Percentiles rank a stretch among this genome's conserved stretches.
These are phyloP conservation scores for Citrullus amarus DNA, from an alignment of 306 rosid genomes.

Conservation along the genomic window DNA sequence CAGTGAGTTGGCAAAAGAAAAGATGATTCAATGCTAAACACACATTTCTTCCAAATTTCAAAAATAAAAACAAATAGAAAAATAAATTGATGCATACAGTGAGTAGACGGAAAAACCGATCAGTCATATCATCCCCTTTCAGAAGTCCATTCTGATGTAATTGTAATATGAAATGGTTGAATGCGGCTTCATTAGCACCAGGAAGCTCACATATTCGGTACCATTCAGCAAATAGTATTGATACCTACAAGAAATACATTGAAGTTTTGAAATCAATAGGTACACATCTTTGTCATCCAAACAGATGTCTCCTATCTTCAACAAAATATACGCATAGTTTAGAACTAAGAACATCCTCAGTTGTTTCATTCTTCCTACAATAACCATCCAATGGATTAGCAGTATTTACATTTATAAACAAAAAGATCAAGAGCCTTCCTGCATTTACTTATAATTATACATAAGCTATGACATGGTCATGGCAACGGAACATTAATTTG, in stretches of 20 bases:
- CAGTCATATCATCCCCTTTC: constrained; percentile 86
- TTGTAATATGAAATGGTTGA: constrained; percentile 53
- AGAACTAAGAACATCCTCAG: neutral
- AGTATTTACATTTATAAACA: neutral
- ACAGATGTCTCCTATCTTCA: neutral
- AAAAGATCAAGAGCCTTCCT: neutral
- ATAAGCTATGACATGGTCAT: too few relatives aligned
- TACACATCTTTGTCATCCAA: neutral
- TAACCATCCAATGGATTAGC: too few relatives aligned
- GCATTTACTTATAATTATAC: neutral
- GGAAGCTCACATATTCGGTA: constrained; percentile 80
- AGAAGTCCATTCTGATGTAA: constrained; percentile 70
- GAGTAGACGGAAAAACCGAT: constrained; percentile 67
- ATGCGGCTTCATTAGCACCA: constrained; percentile 54
- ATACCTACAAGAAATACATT: constrained; percentile 38
- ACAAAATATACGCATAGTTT: neutral
- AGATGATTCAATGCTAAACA: neutral
- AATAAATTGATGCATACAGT: constrained; percentile 31
- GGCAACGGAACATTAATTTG: neutral
- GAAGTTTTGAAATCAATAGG: neutral
- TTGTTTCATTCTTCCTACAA: too few relatives aligned
- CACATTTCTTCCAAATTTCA: neutral
- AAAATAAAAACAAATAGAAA: neutral
- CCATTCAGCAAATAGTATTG: constrained; percentile 71
- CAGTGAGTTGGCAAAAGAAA: neutral